Evolutionary conservation across 306 rosid genomes (phyloP).

Genomic region (Clitoria ternatea): DNA sequence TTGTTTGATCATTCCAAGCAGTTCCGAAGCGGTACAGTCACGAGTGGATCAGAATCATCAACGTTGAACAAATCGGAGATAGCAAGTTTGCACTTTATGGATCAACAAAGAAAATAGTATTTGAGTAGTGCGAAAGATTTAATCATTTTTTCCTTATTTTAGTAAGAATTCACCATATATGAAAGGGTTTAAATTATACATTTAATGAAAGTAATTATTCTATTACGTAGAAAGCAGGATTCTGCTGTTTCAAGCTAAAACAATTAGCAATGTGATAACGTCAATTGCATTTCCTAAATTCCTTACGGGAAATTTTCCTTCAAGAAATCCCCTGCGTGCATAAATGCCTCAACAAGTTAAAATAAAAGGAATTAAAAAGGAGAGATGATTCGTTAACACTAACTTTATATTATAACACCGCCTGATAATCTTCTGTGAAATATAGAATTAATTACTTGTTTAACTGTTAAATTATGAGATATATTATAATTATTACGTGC

Average conservation of each 20-base stretch:
- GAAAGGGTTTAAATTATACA: background rate
- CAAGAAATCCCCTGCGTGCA: background rate
- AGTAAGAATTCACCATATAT: no score
- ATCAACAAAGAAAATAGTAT: background rate
- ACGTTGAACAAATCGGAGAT: background rate
- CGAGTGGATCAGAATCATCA: background rate
- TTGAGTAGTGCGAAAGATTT: background rate
- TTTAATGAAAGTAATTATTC: background rate
- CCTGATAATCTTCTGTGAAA: background rate
- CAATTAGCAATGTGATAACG: background rate
- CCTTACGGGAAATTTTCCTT: background rate
- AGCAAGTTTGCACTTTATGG: background rate
- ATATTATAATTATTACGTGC: background rate
- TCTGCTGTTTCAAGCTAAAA: background rate
- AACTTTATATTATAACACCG: background rate
- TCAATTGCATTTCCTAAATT: background rate
- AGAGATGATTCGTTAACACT: background rate
- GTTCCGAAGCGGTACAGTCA: background rate
- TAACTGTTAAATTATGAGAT: background rate
- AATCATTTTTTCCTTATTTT: no score
- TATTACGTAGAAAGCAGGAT: background rate
- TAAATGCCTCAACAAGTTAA: background rate
- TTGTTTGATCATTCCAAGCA: background rate
- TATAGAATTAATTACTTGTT: background rate
- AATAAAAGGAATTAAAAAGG: background rate